Evolutionary conservation across 2,329 filamentous ascomycete genomes (phyloP), one percentile per base, ranked within the genome.

Genomic region (Fusarium sacchari): DNA sequence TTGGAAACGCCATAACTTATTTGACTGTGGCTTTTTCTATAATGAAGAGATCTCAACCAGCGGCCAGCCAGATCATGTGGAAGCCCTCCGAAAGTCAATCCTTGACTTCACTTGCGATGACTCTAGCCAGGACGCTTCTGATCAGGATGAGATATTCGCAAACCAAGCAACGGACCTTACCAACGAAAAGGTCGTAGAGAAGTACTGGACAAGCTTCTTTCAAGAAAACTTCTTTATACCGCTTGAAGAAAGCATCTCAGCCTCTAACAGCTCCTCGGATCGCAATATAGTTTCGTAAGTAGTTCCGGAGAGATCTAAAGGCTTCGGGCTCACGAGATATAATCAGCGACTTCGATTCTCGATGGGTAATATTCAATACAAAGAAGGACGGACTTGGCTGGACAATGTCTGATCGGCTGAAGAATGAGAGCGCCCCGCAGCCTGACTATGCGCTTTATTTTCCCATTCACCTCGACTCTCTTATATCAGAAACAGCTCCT

Each of bases 161-260:
- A 20, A 12, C 24, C 24, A 44, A 14, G 43, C 2, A 26, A 8
- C 11, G 17, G 24, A 26, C 43, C 17, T 44, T 20, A 26, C 43
- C 1, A 6, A 26, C 24, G 13, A 12, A n/a, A 6, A 40, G 1
- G 39, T 40, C 22, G 7, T 0, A 1, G 39, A 40, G 39, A 7
- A 9, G 0, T 3, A 22, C 1, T 40, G 39, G 39, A 8, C 3
- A 8, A 0, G 4, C 11, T 44, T 26, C 3, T 20, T 44, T 26
- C 42, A 12, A 26, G 24, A 44, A 0, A 26, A 10, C 11, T 44
- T 44, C 43, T 26, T 44, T 1, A 24, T 26, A 5, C 43, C 7
- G 24, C 43, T 44, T 8, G 7, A 44, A 44, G 7, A 20, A 44
- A 44, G 42, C 34, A 40, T 17, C 28, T n/a, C 11, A 2, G 20